These are phyloP conservation scores for Rhododendron simsii DNA, from an alignment of 148 eudicot species.

Conservation along the genomic window DNA sequence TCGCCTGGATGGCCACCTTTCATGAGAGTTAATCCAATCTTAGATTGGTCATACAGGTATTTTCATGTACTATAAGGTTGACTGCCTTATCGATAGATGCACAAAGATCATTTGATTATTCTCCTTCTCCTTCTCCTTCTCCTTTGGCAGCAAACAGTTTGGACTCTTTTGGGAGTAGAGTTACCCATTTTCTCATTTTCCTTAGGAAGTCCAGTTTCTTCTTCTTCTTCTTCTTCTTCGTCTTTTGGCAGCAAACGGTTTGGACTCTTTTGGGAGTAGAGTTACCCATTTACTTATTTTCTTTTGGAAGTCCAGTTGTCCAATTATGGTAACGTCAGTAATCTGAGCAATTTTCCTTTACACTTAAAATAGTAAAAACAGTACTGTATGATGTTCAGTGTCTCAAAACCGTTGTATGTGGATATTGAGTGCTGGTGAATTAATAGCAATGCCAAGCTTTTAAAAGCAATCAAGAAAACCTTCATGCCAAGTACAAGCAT, in stretches of 20 bases:
- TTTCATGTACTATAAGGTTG: constrained; percentile 14
- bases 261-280: background rate
- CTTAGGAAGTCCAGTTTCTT: too few species aligned
- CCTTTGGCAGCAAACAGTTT: background rate
- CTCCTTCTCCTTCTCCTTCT: background rate
- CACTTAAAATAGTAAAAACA: background rate
- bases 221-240: too few species aligned
- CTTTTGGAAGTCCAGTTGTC: background rate
- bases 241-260: background rate
- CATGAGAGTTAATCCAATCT: constrained; percentile 97
- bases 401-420: background rate
- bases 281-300: background rate
- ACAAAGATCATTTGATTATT: background rate
- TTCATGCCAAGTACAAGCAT: background rate
- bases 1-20: constrained; percentile 98
- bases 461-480: background rate
- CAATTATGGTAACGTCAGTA: background rate
- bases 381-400: background rate
- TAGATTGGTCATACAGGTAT: constrained; percentile 99
- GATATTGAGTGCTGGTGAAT: background rate
- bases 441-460: background rate
- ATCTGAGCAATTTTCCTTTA: background rate
- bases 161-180: background rate
- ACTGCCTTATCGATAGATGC: background rate
- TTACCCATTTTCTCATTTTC: background rate